A percentile compares a stretch with the other conserved stretches of the same genome.
These are phyloP conservation scores for Skeletonema grethae DNA, from an alignment of 108 stramenopile genomes.

Conservation along the genomic window DNA sequence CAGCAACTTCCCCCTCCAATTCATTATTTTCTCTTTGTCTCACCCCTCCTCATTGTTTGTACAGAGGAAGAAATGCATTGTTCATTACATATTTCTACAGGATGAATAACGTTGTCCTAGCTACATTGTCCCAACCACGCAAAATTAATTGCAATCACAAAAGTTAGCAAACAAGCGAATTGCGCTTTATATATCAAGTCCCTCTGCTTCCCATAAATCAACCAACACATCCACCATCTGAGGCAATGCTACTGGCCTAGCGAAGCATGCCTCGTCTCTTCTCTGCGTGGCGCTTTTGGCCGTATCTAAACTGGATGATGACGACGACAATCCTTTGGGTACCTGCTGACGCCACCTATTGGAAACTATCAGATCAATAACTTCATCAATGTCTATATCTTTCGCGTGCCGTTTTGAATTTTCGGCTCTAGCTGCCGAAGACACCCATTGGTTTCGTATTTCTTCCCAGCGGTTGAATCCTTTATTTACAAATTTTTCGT, in stretches of 20 bases:
- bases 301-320: conserved; percentile 15
- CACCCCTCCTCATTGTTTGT: background rate
- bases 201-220: conserved; percentile 89
- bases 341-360: conserved; percentile 59
- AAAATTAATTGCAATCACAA: background rate
- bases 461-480: conserved; percentile 62
- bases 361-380: conserved; percentile 78
- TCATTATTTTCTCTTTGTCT: background rate
- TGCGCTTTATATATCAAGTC: conserved; percentile 63
- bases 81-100: too few species aligned
- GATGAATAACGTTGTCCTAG: background rate
- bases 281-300: conserved; percentile 15
- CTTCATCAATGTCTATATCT: conserved; percentile 73
- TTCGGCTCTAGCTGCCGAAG: conserved; percentile 11
- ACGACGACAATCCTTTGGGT: conserved; percentile 7
- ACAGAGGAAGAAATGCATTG: too few species aligned
- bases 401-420: conserved; percentile 22
- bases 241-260: conserved; percentile 66
- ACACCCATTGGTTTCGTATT: conserved; percentile 51
- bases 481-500: conserved; percentile 36
- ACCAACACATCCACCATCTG: conserved; percentile 85
- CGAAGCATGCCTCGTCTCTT: conserved; percentile 56
- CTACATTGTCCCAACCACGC: background rate
- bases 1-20: background rate
- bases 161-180: background rate